A percentile compares a stretch with the other conserved stretches of the same genome.
Evolutionary conservation across 352 stramenopile genomes (phyloP).

Genomic region (Paralagenidium karlingii): DNA sequence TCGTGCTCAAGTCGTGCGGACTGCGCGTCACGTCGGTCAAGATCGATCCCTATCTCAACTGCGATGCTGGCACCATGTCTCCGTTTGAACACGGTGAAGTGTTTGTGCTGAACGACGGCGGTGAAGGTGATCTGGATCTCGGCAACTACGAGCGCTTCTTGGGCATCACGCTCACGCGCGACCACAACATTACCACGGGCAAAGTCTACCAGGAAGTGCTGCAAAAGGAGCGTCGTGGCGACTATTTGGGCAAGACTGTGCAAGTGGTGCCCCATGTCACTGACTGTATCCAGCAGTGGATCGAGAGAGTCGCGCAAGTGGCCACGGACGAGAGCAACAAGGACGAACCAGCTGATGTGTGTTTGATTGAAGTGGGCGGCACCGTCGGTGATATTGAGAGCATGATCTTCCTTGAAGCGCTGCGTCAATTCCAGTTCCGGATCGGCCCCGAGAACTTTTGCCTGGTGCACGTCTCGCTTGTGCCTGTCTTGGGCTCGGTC

Average conservation of each 20-base stretch:
- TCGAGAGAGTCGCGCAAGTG: constrained; percentile 95
- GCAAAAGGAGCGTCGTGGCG: constrained; percentile 89
- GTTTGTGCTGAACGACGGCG: constrained; percentile 97
- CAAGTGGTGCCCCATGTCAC: constrained; percentile 97
- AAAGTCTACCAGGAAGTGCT: constrained; percentile 97
- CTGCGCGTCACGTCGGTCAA: constrained; percentile 96
- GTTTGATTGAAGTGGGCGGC: constrained; percentile 98
- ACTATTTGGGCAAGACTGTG: constrained; percentile 99
- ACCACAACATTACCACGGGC: constrained; percentile 99
- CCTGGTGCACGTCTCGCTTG: constrained; percentile 98
- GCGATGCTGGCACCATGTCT: constrained; percentile 96
- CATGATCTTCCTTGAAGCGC: constrained; percentile 98
- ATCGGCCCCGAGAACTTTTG: constrained; percentile 98
- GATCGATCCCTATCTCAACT: constrained; percentile 99
- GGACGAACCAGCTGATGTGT: constrained; percentile 87
- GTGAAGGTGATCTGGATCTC: constrained; percentile 95
- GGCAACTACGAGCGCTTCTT: constrained; percentile 99
- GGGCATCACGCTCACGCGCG: constrained; percentile 88
- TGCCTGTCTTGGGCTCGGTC: constrained; percentile 96
- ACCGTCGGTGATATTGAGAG: constrained; percentile 99
- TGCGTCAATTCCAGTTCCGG: constrained; percentile 98
- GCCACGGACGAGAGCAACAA: constrained; percentile 49
- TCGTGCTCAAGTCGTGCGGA: constrained; percentile 93
- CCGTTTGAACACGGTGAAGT: constrained; percentile 95
- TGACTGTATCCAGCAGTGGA: constrained; percentile 93